These are phyloP conservation scores for Aspergillus cristatus DNA, from an alignment of 495 filamentous ascomycete genomes.

Conservation along the genomic window DNA sequence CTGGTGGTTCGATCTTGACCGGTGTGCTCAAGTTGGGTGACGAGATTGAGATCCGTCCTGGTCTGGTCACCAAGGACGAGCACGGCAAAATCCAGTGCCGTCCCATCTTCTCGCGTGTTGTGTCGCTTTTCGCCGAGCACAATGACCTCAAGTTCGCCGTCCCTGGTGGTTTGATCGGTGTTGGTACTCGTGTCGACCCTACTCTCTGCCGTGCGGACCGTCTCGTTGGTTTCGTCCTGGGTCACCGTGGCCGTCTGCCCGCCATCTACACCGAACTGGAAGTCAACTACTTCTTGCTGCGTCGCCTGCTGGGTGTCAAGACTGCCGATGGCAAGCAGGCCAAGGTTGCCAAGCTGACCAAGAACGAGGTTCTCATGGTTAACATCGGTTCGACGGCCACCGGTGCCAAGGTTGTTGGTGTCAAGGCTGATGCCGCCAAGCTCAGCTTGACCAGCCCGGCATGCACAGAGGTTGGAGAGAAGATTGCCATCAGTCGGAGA, in stretches of 20 bases:
- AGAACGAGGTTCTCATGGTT: conserved; percentile 98
- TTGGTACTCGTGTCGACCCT: conserved; percentile 93
- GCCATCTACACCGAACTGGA: conserved; percentile 96
- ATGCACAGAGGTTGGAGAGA: conserved; percentile 91
- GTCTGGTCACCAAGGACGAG: conserved; percentile 89
- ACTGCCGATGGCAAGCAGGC: conserved; percentile 98
- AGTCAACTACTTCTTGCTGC: conserved; percentile 97
- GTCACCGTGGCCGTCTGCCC: conserved; percentile 81
- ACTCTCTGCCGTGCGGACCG: conserved; percentile 97
- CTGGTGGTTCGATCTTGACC: conserved; percentile 90
- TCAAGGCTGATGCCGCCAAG: conserved; percentile 95
- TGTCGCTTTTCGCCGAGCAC: conserved; percentile 91
- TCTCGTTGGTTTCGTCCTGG: conserved; percentile 95
- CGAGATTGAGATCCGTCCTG: conserved; percentile 95
- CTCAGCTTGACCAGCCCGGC: conserved; percentile 79
- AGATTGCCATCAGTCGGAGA: conserved; percentile 90
- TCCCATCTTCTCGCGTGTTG: conserved; percentile 90
- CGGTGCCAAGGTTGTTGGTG: conserved; percentile 87
- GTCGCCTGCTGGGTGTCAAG: conserved; percentile 89
- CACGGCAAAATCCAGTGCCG: conserved; percentile 91
- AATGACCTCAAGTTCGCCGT: conserved; percentile 98
- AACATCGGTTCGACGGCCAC: conserved; percentile 97
- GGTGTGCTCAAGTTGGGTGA: conserved; percentile 93
- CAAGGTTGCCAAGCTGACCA: conserved; percentile 93
- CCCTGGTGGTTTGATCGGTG: conserved; percentile 92